Percentiles rank a stretch among this genome's conserved stretches.
phyloP scores from a whole-genome alignment of 2,329 filamentous ascomycete species.

The Colletotrichum somersetense region DNA sequence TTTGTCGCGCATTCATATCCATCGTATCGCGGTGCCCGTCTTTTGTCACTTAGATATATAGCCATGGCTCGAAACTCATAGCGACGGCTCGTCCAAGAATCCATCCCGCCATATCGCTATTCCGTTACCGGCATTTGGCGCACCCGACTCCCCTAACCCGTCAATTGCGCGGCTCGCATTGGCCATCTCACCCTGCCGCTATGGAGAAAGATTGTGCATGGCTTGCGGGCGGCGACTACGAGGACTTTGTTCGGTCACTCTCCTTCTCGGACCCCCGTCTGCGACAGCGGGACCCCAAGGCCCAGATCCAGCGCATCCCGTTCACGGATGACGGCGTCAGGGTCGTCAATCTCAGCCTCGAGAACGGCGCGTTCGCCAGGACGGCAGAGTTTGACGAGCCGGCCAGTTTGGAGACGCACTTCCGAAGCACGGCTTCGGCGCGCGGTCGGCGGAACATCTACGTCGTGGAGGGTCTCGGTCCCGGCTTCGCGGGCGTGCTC shows the following conservation, averaged over 20 bases:
- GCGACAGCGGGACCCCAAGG: constrained; percentile 44
- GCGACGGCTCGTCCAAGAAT: not conserved
- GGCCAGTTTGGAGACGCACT: constrained; percentile 15
- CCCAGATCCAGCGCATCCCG: constrained; percentile 38
- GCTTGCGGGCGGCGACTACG: constrained; percentile 40
- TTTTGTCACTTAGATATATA: not conserved
- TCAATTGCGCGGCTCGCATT: not conserved
- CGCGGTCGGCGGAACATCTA: constrained; percentile 40
- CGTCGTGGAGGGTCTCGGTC: constrained; percentile 45
- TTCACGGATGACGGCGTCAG: constrained; percentile 40
- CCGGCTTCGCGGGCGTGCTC: constrained; percentile 42
- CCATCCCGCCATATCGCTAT: not conserved
- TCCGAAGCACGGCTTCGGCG: constrained; percentile 6
- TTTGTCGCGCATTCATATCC: not conserved
- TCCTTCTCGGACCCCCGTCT: constrained; percentile 43
- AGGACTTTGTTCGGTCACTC: constrained; percentile 35
- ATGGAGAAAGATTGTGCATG: constrained; percentile 35
- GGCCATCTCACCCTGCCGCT: not conserved
- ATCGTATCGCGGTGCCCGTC: constrained; percentile 2
- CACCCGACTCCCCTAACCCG: too few species aligned
- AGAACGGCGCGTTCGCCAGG: constrained; percentile 31
- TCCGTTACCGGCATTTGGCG: not conserved
- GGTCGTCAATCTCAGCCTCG: constrained; percentile 40
- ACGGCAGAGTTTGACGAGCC: constrained; percentile 36
- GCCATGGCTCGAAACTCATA: constrained; percentile 1